These are phyloP conservation scores for Acacia confusa DNA, from an alignment of 306 rosid genomes.

Conservation along the genomic window DNA sequence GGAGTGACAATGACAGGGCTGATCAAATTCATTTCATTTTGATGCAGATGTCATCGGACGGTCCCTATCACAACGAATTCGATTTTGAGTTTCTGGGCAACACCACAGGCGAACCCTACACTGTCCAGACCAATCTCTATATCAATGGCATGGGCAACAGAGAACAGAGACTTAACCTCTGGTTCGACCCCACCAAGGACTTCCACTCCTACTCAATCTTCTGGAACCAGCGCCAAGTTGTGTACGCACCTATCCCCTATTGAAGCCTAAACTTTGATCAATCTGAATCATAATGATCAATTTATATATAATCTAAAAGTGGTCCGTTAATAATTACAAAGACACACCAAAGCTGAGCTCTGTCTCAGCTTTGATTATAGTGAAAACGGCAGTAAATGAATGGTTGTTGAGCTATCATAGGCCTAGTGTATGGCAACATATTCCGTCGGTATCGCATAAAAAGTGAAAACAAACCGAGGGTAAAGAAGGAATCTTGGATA, in stretches of 20 bases:
- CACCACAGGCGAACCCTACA: slow-evolving; percentile 82
- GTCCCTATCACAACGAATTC: slow-evolving; percentile 78
- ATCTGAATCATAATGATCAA: background rate
- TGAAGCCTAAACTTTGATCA: background rate
- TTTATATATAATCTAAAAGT: background rate
- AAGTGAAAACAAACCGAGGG: slow-evolving; percentile 7
- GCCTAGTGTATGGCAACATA: slow-evolving; percentile 15
- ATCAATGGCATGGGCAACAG: slow-evolving; percentile 90
- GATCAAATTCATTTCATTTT: background rate
- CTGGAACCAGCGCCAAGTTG: slow-evolving; percentile 91
- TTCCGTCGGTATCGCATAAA: slow-evolving; percentile 18
- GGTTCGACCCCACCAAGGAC: slow-evolving; percentile 87
- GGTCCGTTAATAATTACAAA: background rate
- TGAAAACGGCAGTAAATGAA: background rate
- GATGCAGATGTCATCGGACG: slow-evolving; percentile 89
- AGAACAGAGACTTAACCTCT: slow-evolving; percentile 87
- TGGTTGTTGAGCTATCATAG: slow-evolving; percentile 36
- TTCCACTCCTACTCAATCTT: slow-evolving; percentile 80
- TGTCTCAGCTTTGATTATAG: slow-evolving; percentile 12
- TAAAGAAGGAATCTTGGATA: slow-evolving; percentile 45
- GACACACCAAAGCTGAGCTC: background rate
- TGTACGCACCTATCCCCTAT: slow-evolving; percentile 52
- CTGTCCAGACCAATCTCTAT: slow-evolving; percentile 80
- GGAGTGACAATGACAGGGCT: slow-evolving; percentile 13
- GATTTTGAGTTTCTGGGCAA: slow-evolving; percentile 94